These are phyloP conservation scores for Aspergillus alliaceus DNA, from an alignment of 2,329 filamentous ascomycete species.

Conservation along the genomic window DNA sequence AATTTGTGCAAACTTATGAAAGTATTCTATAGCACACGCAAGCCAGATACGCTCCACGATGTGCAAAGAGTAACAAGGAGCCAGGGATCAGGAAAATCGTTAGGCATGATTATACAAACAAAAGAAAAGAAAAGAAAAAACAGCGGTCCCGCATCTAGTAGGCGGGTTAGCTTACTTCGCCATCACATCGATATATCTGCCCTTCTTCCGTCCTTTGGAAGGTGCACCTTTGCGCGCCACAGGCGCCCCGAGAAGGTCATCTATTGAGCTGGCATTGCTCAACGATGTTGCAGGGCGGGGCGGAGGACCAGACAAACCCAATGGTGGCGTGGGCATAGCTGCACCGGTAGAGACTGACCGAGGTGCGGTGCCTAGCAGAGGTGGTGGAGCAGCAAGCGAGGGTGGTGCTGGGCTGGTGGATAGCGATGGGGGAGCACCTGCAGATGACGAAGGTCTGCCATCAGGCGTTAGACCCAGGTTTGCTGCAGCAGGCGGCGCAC, in stretches of 20 bases:
- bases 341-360: conserved; percentile 40
- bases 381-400: conserved; percentile 30
- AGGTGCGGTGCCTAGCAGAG: conserved; percentile 24
- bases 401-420: conserved; percentile 34
- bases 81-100: conserved; percentile 3
- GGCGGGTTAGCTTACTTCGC: conserved; percentile 52
- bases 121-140: conserved; percentile 25
- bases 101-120: conserved; percentile 17
- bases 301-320: conserved; percentile 46
- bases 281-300: conserved; percentile 75
- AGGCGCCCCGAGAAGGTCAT: conserved; percentile 80
- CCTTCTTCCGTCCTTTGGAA: conserved; percentile 74
- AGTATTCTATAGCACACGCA: conserved; percentile 7
- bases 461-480: conserved; percentile 18
- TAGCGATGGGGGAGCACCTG: conserved; percentile 25
- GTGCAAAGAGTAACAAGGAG: conserved; percentile 3
- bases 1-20: conserved; percentile 6
- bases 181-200: conserved; percentile 96
- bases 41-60: conserved; percentile 9
- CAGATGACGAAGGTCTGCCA: conserved; percentile 35
- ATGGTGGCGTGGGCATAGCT: conserved; percentile 35
- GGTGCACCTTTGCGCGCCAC: conserved; percentile 64
- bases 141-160: conserved; percentile 7
- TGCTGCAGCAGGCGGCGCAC: conserved; percentile 49
- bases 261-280: conserved; percentile 91